These are phyloP conservation scores for Paxillus involutus DNA, from an alignment of 768 basidiomycete genomes.

Conservation along the genomic window DNA sequence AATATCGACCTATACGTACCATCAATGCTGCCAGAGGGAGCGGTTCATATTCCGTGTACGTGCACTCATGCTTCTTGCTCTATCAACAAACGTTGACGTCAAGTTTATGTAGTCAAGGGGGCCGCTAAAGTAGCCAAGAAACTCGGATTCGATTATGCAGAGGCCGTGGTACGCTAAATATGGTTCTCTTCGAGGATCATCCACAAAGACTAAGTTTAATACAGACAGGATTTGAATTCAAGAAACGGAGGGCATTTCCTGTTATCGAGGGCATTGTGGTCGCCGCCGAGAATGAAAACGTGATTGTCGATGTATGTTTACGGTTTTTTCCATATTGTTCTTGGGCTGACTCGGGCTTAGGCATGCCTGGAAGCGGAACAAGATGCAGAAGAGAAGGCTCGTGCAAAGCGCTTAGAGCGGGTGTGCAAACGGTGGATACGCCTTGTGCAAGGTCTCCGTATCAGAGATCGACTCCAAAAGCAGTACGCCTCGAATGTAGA, in stretches of 20 bases:
- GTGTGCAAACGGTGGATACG: slow-evolving; percentile 87
- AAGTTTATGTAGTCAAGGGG: slow-evolving; percentile 62
- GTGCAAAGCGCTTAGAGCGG: slow-evolving; percentile 72
- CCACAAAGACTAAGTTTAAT: slow-evolving; percentile 1
- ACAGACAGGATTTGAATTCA: slow-evolving; percentile 96
- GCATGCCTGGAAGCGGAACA: slow-evolving; percentile 85
- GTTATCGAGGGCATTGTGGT: slow-evolving; percentile 84
- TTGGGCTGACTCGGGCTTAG: slow-evolving; percentile 37
- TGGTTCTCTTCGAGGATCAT: slow-evolving; percentile 11
- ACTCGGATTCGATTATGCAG: slow-evolving; percentile 87
- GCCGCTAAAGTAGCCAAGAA: slow-evolving; percentile 85
- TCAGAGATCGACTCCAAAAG: slow-evolving; percentile 77
- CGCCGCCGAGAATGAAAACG: slow-evolving; percentile 73
- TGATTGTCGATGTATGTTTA: slow-evolving; percentile 70
- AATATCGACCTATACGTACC: slow-evolving; percentile 96
- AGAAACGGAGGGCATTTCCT: slow-evolving; percentile 85
- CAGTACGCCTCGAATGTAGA: slow-evolving; percentile 54
- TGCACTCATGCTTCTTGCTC: slow-evolving; percentile 16
- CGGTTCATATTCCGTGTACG: slow-evolving; percentile 88
- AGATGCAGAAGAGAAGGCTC: slow-evolving; percentile 74
- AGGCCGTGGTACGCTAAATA: slow-evolving; percentile 80
- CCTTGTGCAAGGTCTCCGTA: slow-evolving; percentile 84
- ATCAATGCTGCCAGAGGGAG: slow-evolving; percentile 90
- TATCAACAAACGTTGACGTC: slow-evolving; percentile 11
- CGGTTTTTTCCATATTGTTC: not conserved